Base-by-base conservation (phyloP, 2,329 filamentous ascomycete species). In the Penicillium polonicum region DNA sequence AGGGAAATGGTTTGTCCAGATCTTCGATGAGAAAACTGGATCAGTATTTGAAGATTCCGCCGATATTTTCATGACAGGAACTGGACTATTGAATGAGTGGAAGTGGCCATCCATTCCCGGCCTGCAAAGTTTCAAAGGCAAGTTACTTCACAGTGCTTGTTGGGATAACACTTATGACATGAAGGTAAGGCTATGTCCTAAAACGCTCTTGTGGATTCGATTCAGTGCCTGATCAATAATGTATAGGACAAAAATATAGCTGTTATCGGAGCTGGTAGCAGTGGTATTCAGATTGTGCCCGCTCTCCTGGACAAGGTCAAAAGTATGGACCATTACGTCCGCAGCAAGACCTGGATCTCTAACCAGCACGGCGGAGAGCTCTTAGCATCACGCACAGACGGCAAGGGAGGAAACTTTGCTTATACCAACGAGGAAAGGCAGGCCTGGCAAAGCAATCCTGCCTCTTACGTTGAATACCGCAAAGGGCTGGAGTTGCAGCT, bases 231-330 rank as follows among this genome's bases (percentile, higher is more conserved):
- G 23, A 44, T n/a, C 12, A 23, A 46, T 33, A 19, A 27, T 25
- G 4, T 49, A 19, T 48, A 57, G 41, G 61, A 66, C 60, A 71
- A 71, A 42, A 50, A 43, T 6, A 64, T 71, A 13, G 68, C 58
- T 25, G 63, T 72, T 3, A 70, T 72, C 45, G 70, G 70, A 2
- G 70, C 65, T 43, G 65, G 66, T 4, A 61, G 57, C 12, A 72
- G 66, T 8, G 72, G 66, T 0, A 75, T 77, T 12, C 74, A 77
- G 55, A 76, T 77, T 45, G 57, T 76, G 9, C 70, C 69, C 52
- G 56, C 62, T 48, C 60, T 63, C 56, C 59, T 58, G 41, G 57
- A 64, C 50, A 39, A 61, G 8, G 59, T 60, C 15, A 54, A 52
- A 8, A 52, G 65, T 42, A 52, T 76, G 9, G 69, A 66, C 19